A percentile compares a stretch with the other conserved stretches of the same genome.
These are phyloP conservation scores for Pleurotus tuoliensis DNA, from an alignment of 768 basidiomycete species.

Conservation along the genomic window DNA sequence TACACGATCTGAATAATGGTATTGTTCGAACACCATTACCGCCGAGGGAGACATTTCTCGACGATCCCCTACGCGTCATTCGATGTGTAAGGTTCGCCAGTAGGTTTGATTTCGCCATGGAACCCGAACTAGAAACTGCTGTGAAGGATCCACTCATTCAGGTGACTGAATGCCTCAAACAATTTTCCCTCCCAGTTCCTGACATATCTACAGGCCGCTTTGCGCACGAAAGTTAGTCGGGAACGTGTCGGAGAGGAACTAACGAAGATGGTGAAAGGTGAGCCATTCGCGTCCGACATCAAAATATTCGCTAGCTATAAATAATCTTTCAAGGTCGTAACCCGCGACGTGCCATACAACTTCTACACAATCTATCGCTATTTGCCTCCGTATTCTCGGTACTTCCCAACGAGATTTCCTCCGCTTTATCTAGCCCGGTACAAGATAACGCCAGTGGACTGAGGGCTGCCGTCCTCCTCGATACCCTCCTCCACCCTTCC, in stretches of 20 bases:
- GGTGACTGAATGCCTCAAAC: constrained; percentile 28
- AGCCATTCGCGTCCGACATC: neutral
- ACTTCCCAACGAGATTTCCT: constrained; percentile 41
- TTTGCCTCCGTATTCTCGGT: constrained; percentile 62
- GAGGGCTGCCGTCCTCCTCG: constrained; percentile 56
- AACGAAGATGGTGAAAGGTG: constrained; percentile 91
- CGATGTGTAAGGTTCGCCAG: constrained; percentile 90
- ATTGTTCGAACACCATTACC: constrained; percentile 86
- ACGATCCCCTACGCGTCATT: constrained; percentile 92
- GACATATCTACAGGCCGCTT: constrained; percentile 45
- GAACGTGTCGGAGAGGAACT: constrained; percentile 92
- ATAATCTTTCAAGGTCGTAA: constrained; percentile 51
- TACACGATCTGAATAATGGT: constrained; percentile 76
- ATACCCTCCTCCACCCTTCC: constrained; percentile 36
- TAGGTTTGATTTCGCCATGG: constrained; percentile 80
- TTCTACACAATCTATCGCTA: constrained; percentile 73
- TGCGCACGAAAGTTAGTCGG: constrained; percentile 78
- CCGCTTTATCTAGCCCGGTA: constrained; percentile 41
- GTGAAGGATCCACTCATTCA: constrained; percentile 61
- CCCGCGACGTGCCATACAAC: constrained; percentile 66
- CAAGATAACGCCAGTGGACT: constrained; percentile 41
- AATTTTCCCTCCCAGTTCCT: too few species aligned
- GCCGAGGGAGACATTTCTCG: constrained; percentile 83
- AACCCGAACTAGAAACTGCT: constrained; percentile 60
- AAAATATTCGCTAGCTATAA: too few species aligned